Evolutionary conservation across 345 rosid species (phyloP), one percentile per base, ranked within the genome.

Genomic region (Bretschneidera sinensis): DNA sequence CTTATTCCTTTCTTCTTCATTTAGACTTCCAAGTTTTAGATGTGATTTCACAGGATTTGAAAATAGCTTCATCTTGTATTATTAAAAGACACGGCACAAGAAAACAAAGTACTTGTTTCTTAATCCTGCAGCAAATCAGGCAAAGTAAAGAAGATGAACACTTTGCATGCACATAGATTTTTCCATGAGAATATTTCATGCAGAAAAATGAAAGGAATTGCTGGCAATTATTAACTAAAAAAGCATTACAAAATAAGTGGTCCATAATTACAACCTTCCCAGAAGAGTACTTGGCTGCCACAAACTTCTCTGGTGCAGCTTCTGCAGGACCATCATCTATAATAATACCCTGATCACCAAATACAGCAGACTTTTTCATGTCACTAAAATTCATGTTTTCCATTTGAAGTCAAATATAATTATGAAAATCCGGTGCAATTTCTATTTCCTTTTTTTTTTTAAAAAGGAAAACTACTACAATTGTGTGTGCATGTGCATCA

Each of bases 211-310:
- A 43, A 62, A 62, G 58, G 59, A 43, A 24, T 43, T 23, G 53
- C 15, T n/a, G 50, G 49, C 9, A 61, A 60, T 54, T 19, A 60
- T 15, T 1, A 25, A 47, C 62, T 6, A 24, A 43, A 50, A 17
- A 39, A 1, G 10, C 16, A 39, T 5, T 39, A 57, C 35, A 24
- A 25, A 51, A 63, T 2, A 55, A 56, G 49, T 25, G 23, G 11
- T 21, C 60, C 10, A 31, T 17, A 64, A 19, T 66, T 64, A 61
- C 65, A 59, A 92, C 97, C 97, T 92, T 87, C 56, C 83, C 87
- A 45, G 88, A 72, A 0, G 97, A 89, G 74, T 87, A 92, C 22
- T 90, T 81, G 62, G 98, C 86, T n/a, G 95, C 97, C 51, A 72
- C 86, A 21, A 89, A 84, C 86, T 92, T 89, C 85, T 89, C 94